Conservation (phyloP, 2,329 filamentous ascomycete genomes). For the Fusarium bulbicola region DNA sequence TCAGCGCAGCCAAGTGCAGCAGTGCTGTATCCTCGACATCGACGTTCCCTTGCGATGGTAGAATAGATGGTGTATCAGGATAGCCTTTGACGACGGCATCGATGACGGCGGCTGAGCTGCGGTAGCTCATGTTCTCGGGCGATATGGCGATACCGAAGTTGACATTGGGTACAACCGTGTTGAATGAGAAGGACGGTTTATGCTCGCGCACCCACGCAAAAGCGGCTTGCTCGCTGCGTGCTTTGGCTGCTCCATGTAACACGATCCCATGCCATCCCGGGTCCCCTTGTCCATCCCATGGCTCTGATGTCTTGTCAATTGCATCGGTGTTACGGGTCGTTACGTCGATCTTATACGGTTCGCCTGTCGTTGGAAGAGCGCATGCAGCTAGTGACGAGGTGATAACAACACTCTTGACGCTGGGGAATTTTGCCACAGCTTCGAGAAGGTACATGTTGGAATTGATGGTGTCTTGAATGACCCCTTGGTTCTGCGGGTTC, state of each 20-base stretch:
- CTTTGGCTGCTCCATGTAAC: neutral
- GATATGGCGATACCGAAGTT: neutral
- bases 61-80: neutral
- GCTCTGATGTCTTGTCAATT: neutral
- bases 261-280: neutral
- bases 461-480: neutral
- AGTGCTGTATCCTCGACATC: neutral
- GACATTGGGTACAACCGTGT: neutral
- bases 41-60: neutral
- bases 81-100: neutral
- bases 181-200: neutral
- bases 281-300: neutral
- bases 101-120: neutral
- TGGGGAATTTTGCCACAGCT: neutral
- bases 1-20: accelerated
- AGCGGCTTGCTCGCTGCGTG: neutral
- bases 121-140: neutral
- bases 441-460: neutral
- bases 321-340: neutral
- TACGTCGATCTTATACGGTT: neutral
- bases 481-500: neutral
- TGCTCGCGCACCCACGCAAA: neutral
- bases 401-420: neutral
- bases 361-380: neutral
- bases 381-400: neutral